Conservation (phyloP, 768 basidiomycete species). For the Kwoniella pini region DNA sequence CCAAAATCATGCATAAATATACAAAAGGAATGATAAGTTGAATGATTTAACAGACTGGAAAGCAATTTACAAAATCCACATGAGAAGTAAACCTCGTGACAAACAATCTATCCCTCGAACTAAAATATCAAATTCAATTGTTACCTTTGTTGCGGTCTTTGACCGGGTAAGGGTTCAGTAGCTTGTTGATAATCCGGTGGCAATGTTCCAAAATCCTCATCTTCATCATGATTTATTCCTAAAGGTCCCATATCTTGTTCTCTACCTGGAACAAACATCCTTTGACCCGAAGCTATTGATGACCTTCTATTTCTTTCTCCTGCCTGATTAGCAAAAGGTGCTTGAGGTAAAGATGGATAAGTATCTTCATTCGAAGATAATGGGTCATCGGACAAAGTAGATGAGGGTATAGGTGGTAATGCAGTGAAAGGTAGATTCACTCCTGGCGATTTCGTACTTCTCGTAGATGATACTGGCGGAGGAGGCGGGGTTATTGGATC, state of each 20-base stretch:
- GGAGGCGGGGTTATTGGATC: background rate
- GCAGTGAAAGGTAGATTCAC: conserved; percentile 12
- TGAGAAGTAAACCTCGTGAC: too few species aligned
- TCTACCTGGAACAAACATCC: conserved; percentile 23
- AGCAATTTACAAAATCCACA: too few species aligned
- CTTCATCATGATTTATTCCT: conserved; percentile 8
- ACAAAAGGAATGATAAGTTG: too few species aligned
- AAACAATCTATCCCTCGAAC: too few species aligned
- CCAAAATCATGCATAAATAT: too few species aligned
- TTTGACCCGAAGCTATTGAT: background rate
- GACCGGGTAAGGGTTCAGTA: conserved; percentile 27
- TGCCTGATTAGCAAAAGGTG: background rate
- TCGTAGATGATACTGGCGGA: background rate
- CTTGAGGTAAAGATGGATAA: background rate
- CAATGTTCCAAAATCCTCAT: background rate
- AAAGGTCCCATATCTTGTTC: conserved; percentile 25
- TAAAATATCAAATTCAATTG: too few species aligned
- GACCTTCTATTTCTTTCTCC: background rate
- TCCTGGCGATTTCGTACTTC: background rate
- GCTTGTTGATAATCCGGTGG: conserved; percentile 30
- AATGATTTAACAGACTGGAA: too few species aligned
- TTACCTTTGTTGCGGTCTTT: too few species aligned
- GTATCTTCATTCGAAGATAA: background rate
- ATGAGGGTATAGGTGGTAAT: conserved; percentile 4
- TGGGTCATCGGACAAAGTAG: background rate